Evolutionary conservation across 495 filamentous ascomycete genomes (phyloP).

Genomic region (Lasiosphaeriaceae sp.): DNA sequence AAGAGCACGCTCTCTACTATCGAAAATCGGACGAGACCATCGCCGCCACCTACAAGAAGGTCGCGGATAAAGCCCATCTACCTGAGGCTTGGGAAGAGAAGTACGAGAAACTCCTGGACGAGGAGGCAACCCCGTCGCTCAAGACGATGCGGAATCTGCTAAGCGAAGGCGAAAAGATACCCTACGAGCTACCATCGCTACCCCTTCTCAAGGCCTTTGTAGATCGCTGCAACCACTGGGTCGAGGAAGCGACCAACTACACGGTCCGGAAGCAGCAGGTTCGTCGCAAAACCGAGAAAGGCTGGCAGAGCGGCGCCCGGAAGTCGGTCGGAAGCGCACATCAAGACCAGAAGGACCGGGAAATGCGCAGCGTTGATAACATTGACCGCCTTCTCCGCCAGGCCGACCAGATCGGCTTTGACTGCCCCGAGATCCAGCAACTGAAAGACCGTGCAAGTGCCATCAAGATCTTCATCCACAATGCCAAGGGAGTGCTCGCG

Average conservation of each 20-base stretch:
- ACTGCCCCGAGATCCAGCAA: constrained; percentile 86
- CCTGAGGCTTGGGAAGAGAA: constrained; percentile 92
- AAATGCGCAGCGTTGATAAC: constrained; percentile 86
- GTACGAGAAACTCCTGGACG: constrained; percentile 75
- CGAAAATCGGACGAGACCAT: constrained; percentile 73
- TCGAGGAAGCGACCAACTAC: constrained; percentile 95
- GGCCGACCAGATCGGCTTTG: constrained; percentile 87
- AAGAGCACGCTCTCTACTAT: constrained; percentile 65
- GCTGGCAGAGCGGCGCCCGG: constrained; percentile 67
- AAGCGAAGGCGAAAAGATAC: constrained; percentile 94
- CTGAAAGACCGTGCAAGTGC: constrained; percentile 83
- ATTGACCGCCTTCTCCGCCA: constrained; percentile 78
- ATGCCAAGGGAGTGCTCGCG: constrained; percentile 65
- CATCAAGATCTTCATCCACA: constrained; percentile 81
- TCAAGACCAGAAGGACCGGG: constrained; percentile 80
- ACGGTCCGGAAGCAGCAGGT: constrained; percentile 98
- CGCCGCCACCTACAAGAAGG: constrained; percentile 61
- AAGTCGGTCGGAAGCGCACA: constrained; percentile 61
- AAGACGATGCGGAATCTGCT: constrained; percentile 82
- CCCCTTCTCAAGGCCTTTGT: constrained; percentile 82
- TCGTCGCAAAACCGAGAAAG: constrained; percentile 93
- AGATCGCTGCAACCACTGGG: constrained; percentile 94
- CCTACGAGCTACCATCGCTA: constrained; percentile 83
- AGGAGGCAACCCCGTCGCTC: constrained; percentile 76
- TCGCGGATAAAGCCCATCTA: constrained; percentile 78